Base-by-base conservation (phyloP, 768 basidiomycete species). In the Fomitopsis serialis region DNA sequence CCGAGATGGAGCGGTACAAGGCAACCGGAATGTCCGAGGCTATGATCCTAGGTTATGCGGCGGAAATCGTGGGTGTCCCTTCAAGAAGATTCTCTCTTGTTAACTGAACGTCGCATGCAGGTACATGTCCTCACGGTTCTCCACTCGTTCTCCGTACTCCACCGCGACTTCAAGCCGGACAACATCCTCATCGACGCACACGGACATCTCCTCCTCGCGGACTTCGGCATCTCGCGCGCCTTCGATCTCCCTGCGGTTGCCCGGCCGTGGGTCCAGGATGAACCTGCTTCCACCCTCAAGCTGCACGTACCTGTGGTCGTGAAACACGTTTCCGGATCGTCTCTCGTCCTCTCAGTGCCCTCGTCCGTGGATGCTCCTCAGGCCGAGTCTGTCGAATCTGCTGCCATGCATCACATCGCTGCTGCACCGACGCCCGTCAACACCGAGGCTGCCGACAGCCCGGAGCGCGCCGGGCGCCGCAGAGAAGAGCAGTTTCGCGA, bases 1-100 rank as follows among this genome's bases (percentile, higher is more conserved):
- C 45, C 27, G 13, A 46, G 37, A 53, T 61, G 27, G 48, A 53
- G 56, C n/a, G 44, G 8, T 12, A 50, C 40, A 56, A 54, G 3
- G 48, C 42, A 21, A 40, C 19, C 37, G 37, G 37, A 17, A 40
- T 40, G 19, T 40, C 61, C 8, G 48, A 34, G 22, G 24, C 27
- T 11, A 54, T 52, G 13, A 55, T 54, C 19, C 54, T 55, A n/a
- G 42, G 45, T 4, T 62, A 60, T 53, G 55, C 53, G 35, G 62
- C 59, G 1, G 62, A 63, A 46, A 44, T 61, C 10, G 61, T 63
- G 32, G 57, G 96, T 98, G 66, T 92, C 94, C 2, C 93, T 99
- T 5, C 24, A 52, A 17, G 11, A 19, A 15, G 6, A 25, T 22
- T 1, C 3, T 1, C n/a, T n/a, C n/a, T n/a, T n/a, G n/a, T n/a